Evolutionary conservation across 2,329 filamentous ascomycete species (phyloP).

Genomic region (Sporothrix globosa): DNA sequence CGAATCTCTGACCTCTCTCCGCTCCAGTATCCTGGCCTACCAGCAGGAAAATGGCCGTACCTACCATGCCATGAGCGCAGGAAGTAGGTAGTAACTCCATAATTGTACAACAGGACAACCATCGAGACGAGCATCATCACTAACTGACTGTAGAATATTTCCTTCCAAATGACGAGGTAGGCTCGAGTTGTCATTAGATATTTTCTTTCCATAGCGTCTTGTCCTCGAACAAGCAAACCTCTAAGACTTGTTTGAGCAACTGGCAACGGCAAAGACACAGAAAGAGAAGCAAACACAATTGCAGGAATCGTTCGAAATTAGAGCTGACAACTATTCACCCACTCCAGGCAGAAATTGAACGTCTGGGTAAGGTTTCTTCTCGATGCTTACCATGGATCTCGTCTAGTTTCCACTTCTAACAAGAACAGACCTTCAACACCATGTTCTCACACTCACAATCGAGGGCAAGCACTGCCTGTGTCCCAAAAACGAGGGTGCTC

Average conservation of each 20-base stretch:
- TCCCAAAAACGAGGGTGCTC: constrained; percentile 35
- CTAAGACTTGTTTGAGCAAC: too few species aligned
- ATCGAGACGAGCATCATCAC: neutral
- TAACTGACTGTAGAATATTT: constrained; percentile 36
- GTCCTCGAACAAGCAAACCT: too few species aligned
- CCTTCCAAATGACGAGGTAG: constrained; percentile 37
- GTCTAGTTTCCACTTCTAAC: neutral
- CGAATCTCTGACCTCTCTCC: constrained; percentile 37
- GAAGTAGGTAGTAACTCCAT: constrained; percentile 33
- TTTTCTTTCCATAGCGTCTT: neutral
- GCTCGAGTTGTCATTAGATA: neutral
- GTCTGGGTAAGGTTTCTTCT: constrained; percentile 34
- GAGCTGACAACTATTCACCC: neutral
- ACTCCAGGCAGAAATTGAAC: constrained; percentile 35
- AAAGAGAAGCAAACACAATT: neutral
- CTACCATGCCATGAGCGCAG: constrained; percentile 39
- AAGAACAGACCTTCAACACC: constrained; percentile 36
- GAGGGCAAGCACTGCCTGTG: constrained; percentile 35
- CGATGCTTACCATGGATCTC: neutral
- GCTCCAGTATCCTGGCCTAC: constrained; percentile 37
- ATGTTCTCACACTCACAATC: constrained; percentile 36
- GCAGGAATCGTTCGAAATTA: neutral
- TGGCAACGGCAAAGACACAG: neutral
- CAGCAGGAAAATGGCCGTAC: constrained; percentile 39
- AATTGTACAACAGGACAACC: too few species aligned